Evolutionary conservation across 805 yeast genomes (phyloP).

Genomic region (Saturnispora mendoncae): DNA sequence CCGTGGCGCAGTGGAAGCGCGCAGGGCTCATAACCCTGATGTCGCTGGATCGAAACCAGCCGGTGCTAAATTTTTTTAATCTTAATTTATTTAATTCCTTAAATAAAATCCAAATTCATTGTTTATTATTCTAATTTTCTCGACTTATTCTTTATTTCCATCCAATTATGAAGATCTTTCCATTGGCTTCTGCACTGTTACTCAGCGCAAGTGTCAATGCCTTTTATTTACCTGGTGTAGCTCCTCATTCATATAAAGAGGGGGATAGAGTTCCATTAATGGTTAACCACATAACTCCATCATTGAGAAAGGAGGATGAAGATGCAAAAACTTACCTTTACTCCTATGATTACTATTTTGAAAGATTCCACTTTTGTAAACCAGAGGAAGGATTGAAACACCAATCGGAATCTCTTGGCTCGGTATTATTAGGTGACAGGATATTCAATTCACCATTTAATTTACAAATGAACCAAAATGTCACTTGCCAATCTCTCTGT

Average conservation of each 20-base stretch:
- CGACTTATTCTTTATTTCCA: background rate
- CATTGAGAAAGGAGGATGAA: slow-evolving; percentile 36
- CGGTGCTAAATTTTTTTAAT: slow-evolving; percentile 60
- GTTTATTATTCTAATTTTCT: too few species aligned
- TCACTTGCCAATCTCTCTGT: slow-evolving; percentile 64
- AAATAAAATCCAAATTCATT: too few species aligned
- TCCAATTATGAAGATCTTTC: background rate
- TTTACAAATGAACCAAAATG: slow-evolving; percentile 66
- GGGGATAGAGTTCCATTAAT: slow-evolving; percentile 68
- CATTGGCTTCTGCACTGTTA: background rate
- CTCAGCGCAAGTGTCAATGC: slow-evolving; percentile 12
- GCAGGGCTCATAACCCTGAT: slow-evolving; percentile 99
- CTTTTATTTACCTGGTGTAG: slow-evolving; percentile 92
- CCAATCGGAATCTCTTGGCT: slow-evolving; percentile 85
- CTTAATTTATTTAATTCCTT: slow-evolving; percentile 13
- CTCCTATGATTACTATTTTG: slow-evolving; percentile 77
- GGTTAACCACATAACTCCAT: slow-evolving; percentile 88
- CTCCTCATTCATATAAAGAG: slow-evolving; percentile 78
- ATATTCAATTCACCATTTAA: slow-evolving; percentile 88
- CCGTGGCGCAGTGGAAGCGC: slow-evolving; percentile 99
- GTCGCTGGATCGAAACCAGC: slow-evolving; percentile 96
- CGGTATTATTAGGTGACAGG: slow-evolving; percentile 91
- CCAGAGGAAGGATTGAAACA: slow-evolving; percentile 60
- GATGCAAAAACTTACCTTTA: slow-evolving; percentile 49
- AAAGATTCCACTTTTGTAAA: slow-evolving; percentile 72